Conservation (phyloP, 352 stramenopile genomes). For the Pythium angustatum region DNA sequence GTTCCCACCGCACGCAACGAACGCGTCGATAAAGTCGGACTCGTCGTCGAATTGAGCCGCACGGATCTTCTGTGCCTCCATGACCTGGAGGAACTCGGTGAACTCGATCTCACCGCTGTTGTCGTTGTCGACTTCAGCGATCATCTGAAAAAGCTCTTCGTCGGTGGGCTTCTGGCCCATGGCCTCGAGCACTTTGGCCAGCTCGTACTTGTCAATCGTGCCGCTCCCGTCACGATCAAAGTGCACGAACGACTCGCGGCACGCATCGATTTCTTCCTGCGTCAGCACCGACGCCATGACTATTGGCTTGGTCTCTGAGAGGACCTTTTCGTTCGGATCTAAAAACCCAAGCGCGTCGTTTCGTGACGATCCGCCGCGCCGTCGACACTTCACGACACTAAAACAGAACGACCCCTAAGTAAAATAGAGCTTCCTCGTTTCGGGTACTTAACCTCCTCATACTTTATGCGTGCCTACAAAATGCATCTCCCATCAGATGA, state of each 20-base stretch:
- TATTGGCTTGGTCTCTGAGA: neutral
- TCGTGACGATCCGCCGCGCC: neutral
- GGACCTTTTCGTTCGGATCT: too few species aligned
- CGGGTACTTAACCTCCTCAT: too few species aligned
- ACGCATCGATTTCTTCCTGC: constrained; percentile 96
- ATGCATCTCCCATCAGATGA: neutral
- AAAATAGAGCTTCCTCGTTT: too few species aligned
- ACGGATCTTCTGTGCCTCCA: constrained; percentile 96
- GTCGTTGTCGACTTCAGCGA: constrained; percentile 92
- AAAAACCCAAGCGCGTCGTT: constrained; percentile 1
- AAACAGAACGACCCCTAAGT: too few species aligned
- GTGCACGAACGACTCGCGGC: constrained; percentile 95
- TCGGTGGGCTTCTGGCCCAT: constrained; percentile 97
- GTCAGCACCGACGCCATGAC: constrained; percentile 85
- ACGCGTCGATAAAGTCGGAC: constrained; percentile 97
- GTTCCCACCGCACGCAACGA: constrained; percentile 93
- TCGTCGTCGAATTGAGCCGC: constrained; percentile 95
- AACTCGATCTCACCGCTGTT: constrained; percentile 98
- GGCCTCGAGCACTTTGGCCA: constrained; percentile 94
- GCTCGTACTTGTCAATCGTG: constrained; percentile 95
- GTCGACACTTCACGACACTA: too few species aligned
- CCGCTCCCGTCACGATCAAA: constrained; percentile 96
- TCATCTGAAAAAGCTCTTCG: constrained; percentile 98
- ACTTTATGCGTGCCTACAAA: neutral
- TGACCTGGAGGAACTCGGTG: constrained; percentile 96